Evolutionary conservation across 345 rosid genomes (phyloP).

Genomic region (Citrus sp.): DNA sequence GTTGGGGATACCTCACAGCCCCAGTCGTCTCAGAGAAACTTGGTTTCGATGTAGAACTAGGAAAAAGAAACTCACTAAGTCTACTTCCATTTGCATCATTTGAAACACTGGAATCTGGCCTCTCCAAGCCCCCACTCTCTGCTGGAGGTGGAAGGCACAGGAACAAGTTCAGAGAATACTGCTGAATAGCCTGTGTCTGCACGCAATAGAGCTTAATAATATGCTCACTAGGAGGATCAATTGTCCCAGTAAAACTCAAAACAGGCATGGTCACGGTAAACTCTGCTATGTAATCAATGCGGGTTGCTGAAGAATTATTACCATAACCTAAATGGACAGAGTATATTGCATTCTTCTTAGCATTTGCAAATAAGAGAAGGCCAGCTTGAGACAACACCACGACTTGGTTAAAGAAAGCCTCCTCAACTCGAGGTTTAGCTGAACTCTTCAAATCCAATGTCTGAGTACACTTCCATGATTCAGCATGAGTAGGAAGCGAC

Average conservation of each 20-base stretch:
- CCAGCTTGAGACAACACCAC: constrained; percentile 69
- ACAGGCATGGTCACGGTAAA: constrained; percentile 92
- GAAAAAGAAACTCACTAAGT: constrained; percentile 33
- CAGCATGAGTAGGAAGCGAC: constrained; percentile 62
- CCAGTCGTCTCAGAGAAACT: constrained; percentile 30
- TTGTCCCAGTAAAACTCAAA: constrained; percentile 79
- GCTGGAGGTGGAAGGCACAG: constrained; percentile 72
- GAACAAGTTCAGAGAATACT: constrained; percentile 77
- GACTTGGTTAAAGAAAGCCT: constrained; percentile 83
- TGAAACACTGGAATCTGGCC: constrained; percentile 43
- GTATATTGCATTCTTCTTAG: constrained; percentile 82
- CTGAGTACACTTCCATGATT: constrained; percentile 78
- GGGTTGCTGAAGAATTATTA: constrained; percentile 59
- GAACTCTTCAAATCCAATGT: constrained; percentile 74
- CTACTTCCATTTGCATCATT: constrained; percentile 38
- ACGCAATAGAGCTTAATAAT: constrained; percentile 81
- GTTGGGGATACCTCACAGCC: constrained; percentile 26
- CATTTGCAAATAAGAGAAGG: constrained; percentile 78
- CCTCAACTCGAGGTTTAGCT: constrained; percentile 49
- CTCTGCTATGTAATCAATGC: constrained; percentile 81
- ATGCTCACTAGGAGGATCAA: constrained; percentile 55
- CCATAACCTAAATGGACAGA: constrained; percentile 82
- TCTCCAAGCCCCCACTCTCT: constrained; percentile 54
- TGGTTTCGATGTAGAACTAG: constrained; percentile 38
- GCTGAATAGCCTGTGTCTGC: constrained; percentile 92